phyloP scores from a whole-genome alignment of 2,329 filamentous ascomycete species.

The Aspergillus costaricaensis region DNA sequence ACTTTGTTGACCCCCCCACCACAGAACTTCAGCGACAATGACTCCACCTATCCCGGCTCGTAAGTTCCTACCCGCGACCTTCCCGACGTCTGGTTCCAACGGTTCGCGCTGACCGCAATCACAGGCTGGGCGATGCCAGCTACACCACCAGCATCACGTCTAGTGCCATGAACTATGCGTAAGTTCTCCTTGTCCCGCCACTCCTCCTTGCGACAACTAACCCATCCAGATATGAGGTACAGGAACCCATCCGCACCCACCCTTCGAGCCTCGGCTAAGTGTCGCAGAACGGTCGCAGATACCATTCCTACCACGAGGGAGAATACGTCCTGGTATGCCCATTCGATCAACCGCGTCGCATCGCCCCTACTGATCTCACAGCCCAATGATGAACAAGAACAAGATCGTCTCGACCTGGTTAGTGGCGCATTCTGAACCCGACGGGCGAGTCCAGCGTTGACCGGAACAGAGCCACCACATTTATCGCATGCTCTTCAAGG shows the following conservation, averaged over 20 bases:
- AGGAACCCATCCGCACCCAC: not conserved
- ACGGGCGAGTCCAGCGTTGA: not conserved
- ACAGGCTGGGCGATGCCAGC: slow-evolving; percentile 28
- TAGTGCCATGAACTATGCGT: slow-evolving; percentile 34
- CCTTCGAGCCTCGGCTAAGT: not conserved
- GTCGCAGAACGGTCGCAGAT: slow-evolving; percentile 33
- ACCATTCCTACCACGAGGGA: slow-evolving; percentile 36
- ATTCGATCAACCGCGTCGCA: not conserved
- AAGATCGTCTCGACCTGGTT: slow-evolving; percentile 38
- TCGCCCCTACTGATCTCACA: slow-evolving; percentile 8
- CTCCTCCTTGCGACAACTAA: slow-evolving; percentile 10
- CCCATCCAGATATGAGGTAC: slow-evolving; percentile 34
- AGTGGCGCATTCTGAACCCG: slow-evolving; percentile 11
- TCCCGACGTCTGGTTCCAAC: not conserved
- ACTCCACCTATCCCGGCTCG: slow-evolving; percentile 31
- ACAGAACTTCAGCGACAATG: slow-evolving; percentile 28
- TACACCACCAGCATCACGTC: slow-evolving; percentile 36
- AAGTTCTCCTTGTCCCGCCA: slow-evolving; percentile 12
- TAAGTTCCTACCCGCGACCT: slow-evolving; percentile 19
- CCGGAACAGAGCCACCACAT: slow-evolving; percentile 35
- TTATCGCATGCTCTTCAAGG: slow-evolving; percentile 36
- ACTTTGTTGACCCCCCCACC: too few species aligned
- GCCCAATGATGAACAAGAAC: slow-evolving; percentile 40
- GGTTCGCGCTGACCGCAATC: slow-evolving; percentile 12
- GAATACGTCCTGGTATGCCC: slow-evolving; percentile 31